Conservation (phyloP, 805 yeast genomes). For the Starmerella vitae region DNA sequence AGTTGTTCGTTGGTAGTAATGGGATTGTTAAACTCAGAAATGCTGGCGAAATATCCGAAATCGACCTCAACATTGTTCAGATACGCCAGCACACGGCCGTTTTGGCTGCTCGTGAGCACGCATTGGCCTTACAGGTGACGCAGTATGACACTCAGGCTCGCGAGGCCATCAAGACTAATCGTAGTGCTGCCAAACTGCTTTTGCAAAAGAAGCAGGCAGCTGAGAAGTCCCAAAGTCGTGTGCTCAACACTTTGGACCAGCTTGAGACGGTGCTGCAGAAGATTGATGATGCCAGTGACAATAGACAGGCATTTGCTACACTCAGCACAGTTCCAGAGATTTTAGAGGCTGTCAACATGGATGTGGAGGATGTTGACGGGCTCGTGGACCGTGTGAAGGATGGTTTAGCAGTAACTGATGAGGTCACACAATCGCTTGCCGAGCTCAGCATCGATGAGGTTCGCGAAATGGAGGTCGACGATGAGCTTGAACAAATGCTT, state of each 20-base stretch:
- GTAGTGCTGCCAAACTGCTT: conserved; percentile 9
- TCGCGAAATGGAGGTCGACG: conserved; percentile 24
- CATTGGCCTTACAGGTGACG: conserved; percentile 15
- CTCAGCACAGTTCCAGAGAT: conserved; percentile 29
- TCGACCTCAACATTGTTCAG: conserved; percentile 11
- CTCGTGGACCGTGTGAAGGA: conserved; percentile 33
- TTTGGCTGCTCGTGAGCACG: conserved; percentile 18
- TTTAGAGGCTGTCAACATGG: conserved; percentile 30
- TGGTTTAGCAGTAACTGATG: conserved; percentile 29
- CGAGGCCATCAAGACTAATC: conserved; percentile 11
- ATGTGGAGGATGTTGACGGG: conserved; percentile 32
- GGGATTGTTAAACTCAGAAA: conserved; percentile 17
- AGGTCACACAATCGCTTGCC: conserved; percentile 29
- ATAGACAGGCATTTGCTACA: conserved; percentile 30
- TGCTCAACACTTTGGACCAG: conserved; percentile 26
- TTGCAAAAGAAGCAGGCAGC: conserved; percentile 21
- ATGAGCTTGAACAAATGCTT: conserved; percentile 32
- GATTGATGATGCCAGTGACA: conserved; percentile 34
- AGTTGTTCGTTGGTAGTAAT: conserved; percentile 8
- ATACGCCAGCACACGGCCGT: conserved; percentile 13
- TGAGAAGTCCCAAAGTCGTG: conserved; percentile 14
- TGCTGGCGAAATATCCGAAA: conserved; percentile 9
- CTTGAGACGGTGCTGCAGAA: conserved; percentile 30
- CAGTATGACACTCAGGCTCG: conserved; percentile 20
- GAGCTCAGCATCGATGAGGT: conserved; percentile 21